Percentiles rank a stretch among this genome's conserved stretches.
phyloP scores from a whole-genome alignment of 768 basidiomycete species.

The Dictyophora rubrovolvata region DNA sequence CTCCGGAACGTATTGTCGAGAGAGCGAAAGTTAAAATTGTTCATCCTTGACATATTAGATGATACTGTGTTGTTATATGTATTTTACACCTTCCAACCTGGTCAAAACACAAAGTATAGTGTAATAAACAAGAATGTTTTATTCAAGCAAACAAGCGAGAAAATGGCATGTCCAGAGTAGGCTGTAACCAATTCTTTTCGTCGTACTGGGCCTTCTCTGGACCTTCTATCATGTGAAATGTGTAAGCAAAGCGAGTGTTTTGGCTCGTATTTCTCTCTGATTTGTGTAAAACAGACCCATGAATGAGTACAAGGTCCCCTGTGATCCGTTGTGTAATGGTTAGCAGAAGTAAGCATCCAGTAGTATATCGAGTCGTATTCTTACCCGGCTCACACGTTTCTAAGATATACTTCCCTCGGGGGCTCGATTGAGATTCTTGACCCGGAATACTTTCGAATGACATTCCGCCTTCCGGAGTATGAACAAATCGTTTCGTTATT shows the following conservation, averaged over 20 bases:
- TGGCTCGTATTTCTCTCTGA: conserved; percentile 77
- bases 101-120: background rate
- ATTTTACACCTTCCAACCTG: background rate
- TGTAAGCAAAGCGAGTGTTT: conserved; percentile 84
- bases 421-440: conserved; percentile 19
- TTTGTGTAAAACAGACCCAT: conserved; percentile 88
- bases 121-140: background rate
- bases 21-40: conserved; percentile 21
- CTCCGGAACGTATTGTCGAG: conserved; percentile 25
- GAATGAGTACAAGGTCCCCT: conserved; percentile 91
- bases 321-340: background rate
- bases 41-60: background rate
- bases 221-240: conserved; percentile 90
- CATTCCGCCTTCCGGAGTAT: conserved; percentile 66
- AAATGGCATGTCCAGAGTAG: conserved; percentile 77
- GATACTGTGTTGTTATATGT: background rate
- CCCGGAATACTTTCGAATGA: conserved; percentile 57
- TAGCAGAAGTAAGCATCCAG: conserved; percentile 8
- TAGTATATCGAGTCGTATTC: conserved; percentile 1
- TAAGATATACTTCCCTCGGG: conserved; percentile 46
- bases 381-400: conserved; percentile 68
- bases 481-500: conserved; percentile 79
- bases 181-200: conserved; percentile 92
- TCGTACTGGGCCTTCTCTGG: conserved; percentile 66
- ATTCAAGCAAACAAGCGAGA: conserved; percentile 20